Evolutionary conservation across 768 basidiomycete genomes (phyloP).

Genomic region (Butyriboletus loyo): DNA sequence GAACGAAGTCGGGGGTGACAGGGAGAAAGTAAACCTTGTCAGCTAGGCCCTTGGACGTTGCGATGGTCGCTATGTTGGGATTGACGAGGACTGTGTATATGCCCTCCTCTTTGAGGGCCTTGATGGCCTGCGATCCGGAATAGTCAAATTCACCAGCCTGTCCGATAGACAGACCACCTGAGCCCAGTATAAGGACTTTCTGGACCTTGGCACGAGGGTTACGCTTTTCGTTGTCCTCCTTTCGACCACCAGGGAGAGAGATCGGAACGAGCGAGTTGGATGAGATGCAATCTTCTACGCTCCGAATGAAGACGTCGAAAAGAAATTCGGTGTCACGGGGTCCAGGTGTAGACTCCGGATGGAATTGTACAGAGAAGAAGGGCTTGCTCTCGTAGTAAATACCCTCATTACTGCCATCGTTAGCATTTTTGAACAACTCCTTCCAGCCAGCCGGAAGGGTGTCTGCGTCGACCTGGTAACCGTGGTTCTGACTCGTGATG

Average conservation of each 20-base stretch:
- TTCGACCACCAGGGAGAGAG: slow-evolving; percentile 72
- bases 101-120: slow-evolving; percentile 97
- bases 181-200: slow-evolving; percentile 96
- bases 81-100: slow-evolving; percentile 99
- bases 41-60: slow-evolving; percentile 93
- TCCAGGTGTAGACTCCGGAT: slow-evolving; percentile 95
- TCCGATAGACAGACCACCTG: slow-evolving; percentile 96
- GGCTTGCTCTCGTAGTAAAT: slow-evolving; percentile 92
- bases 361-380: slow-evolving; percentile 99
- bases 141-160: slow-evolving; percentile 99
- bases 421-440: slow-evolving; percentile 94
- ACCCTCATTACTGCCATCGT: slow-evolving; percentile 96
- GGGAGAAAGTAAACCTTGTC: slow-evolving; percentile 99
- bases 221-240: slow-evolving; percentile 76
- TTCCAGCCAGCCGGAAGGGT: slow-evolving; percentile 85
- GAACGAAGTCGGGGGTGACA: slow-evolving; percentile 96
- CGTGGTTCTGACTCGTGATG: slow-evolving; percentile 99
- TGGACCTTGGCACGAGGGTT: slow-evolving; percentile 72
- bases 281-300: slow-evolving; percentile 68
- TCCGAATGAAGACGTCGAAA: slow-evolving; percentile 95
- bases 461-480: slow-evolving; percentile 85
- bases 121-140: slow-evolving; percentile 98
- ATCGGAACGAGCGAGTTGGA: slow-evolving; percentile 57
- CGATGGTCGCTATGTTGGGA: slow-evolving; percentile 98
- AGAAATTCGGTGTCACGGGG: slow-evolving; percentile 98